These are phyloP conservation scores for Monosporascus sp. DNA, from an alignment of 2,329 filamentous ascomycete species.

Conservation along the genomic window DNA sequence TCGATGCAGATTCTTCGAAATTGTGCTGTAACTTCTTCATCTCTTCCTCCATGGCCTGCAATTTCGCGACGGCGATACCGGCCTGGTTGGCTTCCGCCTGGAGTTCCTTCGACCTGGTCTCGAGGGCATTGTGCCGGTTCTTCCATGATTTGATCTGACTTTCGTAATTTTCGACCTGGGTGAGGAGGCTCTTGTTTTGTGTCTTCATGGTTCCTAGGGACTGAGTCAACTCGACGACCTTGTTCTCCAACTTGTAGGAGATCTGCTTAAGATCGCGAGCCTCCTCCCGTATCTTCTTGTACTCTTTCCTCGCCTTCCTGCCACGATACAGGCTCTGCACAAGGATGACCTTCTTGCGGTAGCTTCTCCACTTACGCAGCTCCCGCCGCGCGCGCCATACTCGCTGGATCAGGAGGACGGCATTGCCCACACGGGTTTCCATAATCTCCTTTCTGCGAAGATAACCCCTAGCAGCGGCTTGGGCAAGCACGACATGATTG, in stretches of 20 bases:
- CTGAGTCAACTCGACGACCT: constrained; percentile 97
- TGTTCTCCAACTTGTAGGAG: constrained; percentile 98
- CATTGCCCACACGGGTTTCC: constrained; percentile 90
- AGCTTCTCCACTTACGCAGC: constrained; percentile 76
- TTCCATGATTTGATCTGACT: constrained; percentile 95
- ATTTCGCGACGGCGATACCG: constrained; percentile 85
- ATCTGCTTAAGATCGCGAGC: constrained; percentile 98
- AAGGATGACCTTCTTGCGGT: constrained; percentile 82
- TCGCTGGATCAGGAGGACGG: constrained; percentile 84
- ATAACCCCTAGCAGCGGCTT: constrained; percentile 88
- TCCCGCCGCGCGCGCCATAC: constrained; percentile 80
- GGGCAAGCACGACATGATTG: constrained; percentile 79
- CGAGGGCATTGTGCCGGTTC: constrained; percentile 82
- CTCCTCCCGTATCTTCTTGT: constrained; percentile 90
- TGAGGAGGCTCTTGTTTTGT: constrained; percentile 85
- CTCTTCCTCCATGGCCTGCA: constrained; percentile 90
- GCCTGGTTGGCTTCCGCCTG: constrained; percentile 97
- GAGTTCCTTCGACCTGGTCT: constrained; percentile 85
- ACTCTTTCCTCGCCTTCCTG: constrained; percentile 70
- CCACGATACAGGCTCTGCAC: constrained; percentile 93
- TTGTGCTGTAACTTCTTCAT: constrained; percentile 86
- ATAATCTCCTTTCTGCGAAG: constrained; percentile 86
- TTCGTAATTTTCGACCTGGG: constrained; percentile 93
- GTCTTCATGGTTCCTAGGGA: constrained; percentile 86
- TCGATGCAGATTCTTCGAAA: constrained; percentile 85